Conservation (phyloP, 768 basidiomycete genomes). For the Lactarius hatsudake region DNA sequence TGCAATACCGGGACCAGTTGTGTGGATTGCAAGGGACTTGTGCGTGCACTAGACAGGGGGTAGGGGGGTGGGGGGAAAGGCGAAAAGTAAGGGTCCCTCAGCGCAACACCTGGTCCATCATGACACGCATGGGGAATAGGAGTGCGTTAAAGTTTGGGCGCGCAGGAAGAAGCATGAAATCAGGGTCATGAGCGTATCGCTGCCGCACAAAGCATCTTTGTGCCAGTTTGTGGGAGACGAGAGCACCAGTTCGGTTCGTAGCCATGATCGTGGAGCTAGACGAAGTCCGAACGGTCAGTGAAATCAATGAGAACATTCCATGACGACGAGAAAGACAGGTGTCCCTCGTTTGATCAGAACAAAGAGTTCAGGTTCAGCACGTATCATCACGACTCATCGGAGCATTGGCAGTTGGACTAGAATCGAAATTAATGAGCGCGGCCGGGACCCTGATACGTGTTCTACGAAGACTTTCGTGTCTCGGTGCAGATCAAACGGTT, state of each 20-base stretch:
- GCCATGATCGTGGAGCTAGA: neutral
- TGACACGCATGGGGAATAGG: neutral
- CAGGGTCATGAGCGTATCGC: slow-evolving; percentile 4
- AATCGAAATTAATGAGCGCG: slow-evolving; percentile 2
- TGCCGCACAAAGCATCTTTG: slow-evolving; percentile 5
- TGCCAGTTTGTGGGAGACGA: neutral
- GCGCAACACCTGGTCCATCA: neutral
- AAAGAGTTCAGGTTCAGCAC: neutral
- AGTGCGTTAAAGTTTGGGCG: slow-evolving; percentile 12
- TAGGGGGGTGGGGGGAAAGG: neutral
- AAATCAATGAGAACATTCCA: slow-evolving; percentile 1
- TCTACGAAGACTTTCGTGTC: neutral
- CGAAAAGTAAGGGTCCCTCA: neutral
- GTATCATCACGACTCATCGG: neutral
- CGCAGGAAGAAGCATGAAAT: neutral
- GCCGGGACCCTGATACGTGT: slow-evolving; percentile 3
- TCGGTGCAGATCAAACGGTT: slow-evolving; percentile 4
- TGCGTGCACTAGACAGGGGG: neutral
- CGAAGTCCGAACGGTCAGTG: slow-evolving; percentile 1
- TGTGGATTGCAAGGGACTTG: neutral
- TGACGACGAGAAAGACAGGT: slow-evolving; percentile 1
- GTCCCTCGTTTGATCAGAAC: slow-evolving; percentile 3
- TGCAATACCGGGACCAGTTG: neutral
- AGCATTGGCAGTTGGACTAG: slow-evolving; percentile 1
- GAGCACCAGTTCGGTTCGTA: slow-evolving; percentile 14